phyloP scores from a whole-genome alignment of 140 eudicot species.

The Bidens hawaiensis region DNA sequence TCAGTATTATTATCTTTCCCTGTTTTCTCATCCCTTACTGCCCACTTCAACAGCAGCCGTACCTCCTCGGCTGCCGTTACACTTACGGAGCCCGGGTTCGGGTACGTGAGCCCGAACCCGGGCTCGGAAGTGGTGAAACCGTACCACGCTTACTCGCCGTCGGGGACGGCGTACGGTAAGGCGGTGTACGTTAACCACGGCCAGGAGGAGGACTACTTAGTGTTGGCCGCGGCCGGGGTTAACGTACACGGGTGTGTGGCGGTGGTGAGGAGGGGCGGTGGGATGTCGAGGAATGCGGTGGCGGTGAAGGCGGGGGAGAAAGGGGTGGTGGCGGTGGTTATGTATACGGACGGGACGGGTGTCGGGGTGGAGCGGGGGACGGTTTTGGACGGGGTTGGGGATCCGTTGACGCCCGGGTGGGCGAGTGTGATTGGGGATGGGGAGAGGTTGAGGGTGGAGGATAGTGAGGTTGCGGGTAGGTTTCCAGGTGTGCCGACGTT shows the following conservation, averaged over 20 bases:
- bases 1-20: slow-evolving; percentile 68
- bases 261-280: slow-evolving; percentile 62
- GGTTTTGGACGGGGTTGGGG: slow-evolving; percentile 85
- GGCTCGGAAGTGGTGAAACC: slow-evolving; percentile 43
- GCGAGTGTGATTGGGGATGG: slow-evolving; percentile 48
- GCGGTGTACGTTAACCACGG: slow-evolving; percentile 74
- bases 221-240: slow-evolving; percentile 48
- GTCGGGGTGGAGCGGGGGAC: slow-evolving; percentile 94
- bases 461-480: slow-evolving; percentile 36
- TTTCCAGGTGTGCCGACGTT: slow-evolving; percentile 67
- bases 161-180: slow-evolving; percentile 55
- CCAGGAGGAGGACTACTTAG: slow-evolving; percentile 54
- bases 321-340: slow-evolving; percentile 77
- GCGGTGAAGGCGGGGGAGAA: slow-evolving; percentile 61
- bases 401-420: slow-evolving; percentile 90
- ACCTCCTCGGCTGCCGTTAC: neutral
- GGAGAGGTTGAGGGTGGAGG: slow-evolving; percentile 47
- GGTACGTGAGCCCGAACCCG: neutral
- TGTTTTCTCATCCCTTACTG: slow-evolving; percentile 47
- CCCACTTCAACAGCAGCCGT: slow-evolving; percentile 34
- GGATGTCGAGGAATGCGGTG: slow-evolving; percentile 63
- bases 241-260: slow-evolving; percentile 59
- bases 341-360: slow-evolving; percentile 50
- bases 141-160: slow-evolving; percentile 90
- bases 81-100: slow-evolving; percentile 33